Conservation (phyloP, 2,329 filamentous ascomycete genomes). For the Endocalyx cinctus region DNA sequence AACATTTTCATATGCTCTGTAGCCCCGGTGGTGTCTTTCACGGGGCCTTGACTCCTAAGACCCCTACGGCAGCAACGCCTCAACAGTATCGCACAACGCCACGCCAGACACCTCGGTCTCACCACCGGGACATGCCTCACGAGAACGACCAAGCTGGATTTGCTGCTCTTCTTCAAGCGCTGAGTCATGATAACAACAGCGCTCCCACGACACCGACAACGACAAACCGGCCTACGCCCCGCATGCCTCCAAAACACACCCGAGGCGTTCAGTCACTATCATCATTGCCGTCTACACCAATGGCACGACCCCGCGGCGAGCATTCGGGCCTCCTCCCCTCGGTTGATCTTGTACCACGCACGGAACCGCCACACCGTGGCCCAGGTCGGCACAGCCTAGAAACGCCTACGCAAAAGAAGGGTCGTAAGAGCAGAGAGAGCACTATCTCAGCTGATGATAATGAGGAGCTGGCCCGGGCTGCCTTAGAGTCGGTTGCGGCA, state of each 20-base stretch:
- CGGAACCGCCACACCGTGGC: conserved; percentile 47
- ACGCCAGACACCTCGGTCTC: conserved; percentile 45
- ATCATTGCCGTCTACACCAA: conserved; percentile 75
- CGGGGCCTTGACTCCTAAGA: conserved; percentile 55
- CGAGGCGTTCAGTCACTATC: conserved; percentile 80
- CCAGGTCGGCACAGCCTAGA: conserved; percentile 37
- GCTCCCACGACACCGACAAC: conserved; percentile 66
- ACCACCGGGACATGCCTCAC: conserved; percentile 31
- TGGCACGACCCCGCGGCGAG: conserved; percentile 44
- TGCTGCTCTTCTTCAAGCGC: conserved; percentile 74
- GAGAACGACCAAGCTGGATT: conserved; percentile 60
- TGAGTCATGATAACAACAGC: conserved; percentile 72
- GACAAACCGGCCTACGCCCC: conserved; percentile 39
- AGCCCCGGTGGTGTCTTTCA: conserved; percentile 68
- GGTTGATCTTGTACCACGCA: conserved; percentile 56
- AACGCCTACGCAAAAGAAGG: conserved; percentile 41
- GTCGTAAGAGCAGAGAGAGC: conserved; percentile 73
- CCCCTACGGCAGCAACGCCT: conserved; percentile 39
- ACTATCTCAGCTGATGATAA: conserved; percentile 71
- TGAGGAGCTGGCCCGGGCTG: conserved; percentile 52
- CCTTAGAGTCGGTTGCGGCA: conserved; percentile 49
- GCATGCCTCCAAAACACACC: conserved; percentile 58
- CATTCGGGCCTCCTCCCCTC: conserved; percentile 56
- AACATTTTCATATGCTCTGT: conserved; percentile 76
- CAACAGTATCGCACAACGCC: conserved; percentile 43